Conservation (phyloP, 2,329 filamentous ascomycete genomes). For the Pleoardoris graminearum region DNA sequence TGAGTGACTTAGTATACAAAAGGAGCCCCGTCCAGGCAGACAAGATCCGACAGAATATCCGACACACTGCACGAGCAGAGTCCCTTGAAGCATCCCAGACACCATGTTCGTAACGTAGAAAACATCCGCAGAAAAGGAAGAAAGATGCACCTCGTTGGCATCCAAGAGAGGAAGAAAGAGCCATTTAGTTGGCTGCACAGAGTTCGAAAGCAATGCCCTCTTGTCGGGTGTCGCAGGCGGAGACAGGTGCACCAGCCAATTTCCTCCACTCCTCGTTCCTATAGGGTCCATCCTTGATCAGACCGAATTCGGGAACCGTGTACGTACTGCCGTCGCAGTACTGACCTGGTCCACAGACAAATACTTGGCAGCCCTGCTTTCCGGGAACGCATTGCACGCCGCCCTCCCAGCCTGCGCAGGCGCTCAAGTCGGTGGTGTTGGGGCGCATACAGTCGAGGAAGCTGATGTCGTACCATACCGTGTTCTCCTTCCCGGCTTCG, state of each 20-base stretch:
- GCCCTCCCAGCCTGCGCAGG: conserved; percentile 11
- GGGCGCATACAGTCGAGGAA: conserved; percentile 10
- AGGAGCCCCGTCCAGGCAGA: neutral
- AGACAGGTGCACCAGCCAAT: neutral
- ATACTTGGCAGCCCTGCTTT: conserved; percentile 10
- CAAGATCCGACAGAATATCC: neutral
- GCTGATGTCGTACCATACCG: conserved; percentile 12
- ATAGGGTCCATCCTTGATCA: neutral
- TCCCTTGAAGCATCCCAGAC: neutral
- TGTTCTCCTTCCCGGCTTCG: neutral
- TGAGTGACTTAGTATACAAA: neutral
- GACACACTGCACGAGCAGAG: neutral
- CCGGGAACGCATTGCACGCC: conserved; percentile 8
- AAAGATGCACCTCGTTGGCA: neutral
- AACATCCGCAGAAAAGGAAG: neutral
- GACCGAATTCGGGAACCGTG: conserved; percentile 9
- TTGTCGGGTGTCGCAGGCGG: neutral
- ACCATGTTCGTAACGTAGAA: neutral
- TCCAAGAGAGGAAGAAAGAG: neutral
- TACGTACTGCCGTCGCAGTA: conserved; percentile 13
- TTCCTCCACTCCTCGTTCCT: neutral
- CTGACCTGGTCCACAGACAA: conserved; percentile 9
- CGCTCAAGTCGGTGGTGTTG: conserved; percentile 5
- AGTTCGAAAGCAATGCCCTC: conserved; percentile 5
- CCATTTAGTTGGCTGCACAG: neutral